phyloP scores from a whole-genome alignment of 2,329 filamentous ascomycete species.

The Akanthomyces uredinophilus region DNA sequence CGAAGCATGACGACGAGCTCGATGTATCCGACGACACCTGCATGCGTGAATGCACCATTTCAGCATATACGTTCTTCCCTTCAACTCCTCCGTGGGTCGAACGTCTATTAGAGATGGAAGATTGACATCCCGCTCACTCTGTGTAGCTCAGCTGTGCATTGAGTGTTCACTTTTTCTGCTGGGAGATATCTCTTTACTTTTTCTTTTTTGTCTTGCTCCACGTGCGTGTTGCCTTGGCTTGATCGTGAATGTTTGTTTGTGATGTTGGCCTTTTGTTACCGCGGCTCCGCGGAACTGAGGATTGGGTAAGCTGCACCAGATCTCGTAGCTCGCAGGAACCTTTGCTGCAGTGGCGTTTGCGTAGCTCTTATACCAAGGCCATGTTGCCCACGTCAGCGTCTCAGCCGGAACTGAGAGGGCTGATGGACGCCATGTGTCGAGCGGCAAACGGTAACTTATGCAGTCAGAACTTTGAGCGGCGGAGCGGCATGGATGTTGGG shows the following conservation, averaged over 20 bases:
- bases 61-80: conserved; percentile 50
- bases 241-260: not conserved
- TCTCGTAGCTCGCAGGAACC: not conserved
- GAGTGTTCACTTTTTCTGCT: conserved; percentile 45
- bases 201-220: not conserved
- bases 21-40: not conserved
- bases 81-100: conserved; percentile 45
- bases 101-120: conserved; percentile 52
- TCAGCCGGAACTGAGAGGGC: not conserved
- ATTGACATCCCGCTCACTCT: conserved; percentile 49
- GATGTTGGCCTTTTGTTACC: too few relatives aligned
- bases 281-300: not conserved
- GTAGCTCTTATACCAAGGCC: not conserved
- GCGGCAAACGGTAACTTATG: not conserved
- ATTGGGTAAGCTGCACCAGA: not conserved
- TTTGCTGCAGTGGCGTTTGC: not conserved
- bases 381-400: not conserved
- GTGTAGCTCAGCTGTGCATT: conserved; percentile 39
- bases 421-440: not conserved
- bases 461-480: not conserved
- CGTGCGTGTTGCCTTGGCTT: too few relatives aligned
- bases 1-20: not conserved
- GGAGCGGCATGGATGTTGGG: not conserved
- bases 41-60: conserved; percentile 33
- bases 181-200: conserved; percentile 32